Evolutionary conservation across 2,329 filamentous ascomycete species (phyloP).

Genomic region (Hirsutella thompsonii): DNA sequence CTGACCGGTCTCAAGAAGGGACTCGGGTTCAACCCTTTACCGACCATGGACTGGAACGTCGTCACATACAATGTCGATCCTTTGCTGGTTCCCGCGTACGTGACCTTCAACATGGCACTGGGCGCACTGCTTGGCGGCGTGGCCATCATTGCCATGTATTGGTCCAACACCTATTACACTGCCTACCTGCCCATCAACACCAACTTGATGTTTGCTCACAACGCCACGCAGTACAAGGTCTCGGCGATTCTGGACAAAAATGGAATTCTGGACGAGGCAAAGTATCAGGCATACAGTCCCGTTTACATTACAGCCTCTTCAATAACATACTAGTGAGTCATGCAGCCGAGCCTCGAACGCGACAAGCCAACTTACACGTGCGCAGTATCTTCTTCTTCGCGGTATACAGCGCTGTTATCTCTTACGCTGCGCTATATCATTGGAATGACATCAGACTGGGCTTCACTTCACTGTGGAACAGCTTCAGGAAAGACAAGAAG

Average conservation of each 20-base stretch:
- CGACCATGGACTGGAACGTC: constrained; percentile 32
- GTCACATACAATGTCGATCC: constrained; percentile 17
- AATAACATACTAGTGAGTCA: too few relatives aligned
- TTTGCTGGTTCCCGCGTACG: constrained; percentile 24
- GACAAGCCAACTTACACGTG: background rate
- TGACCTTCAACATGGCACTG: constrained; percentile 19
- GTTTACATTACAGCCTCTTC: too few relatives aligned
- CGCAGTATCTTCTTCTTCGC: too few relatives aligned
- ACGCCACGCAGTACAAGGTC: constrained; percentile 24
- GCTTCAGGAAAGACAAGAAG: too few relatives aligned
- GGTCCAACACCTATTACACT: constrained; percentile 19
- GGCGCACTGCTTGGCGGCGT: constrained; percentile 16
- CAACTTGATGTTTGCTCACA: constrained; percentile 25
- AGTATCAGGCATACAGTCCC: constrained; percentile 22
- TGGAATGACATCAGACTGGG: too few relatives aligned
- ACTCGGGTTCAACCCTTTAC: constrained; percentile 25
- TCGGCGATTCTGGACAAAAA: constrained; percentile 16
- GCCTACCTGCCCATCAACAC: constrained; percentile 28
- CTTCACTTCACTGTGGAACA: too few relatives aligned
- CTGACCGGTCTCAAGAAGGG: constrained; percentile 24
- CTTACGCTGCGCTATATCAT: too few relatives aligned
- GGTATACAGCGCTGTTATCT: too few relatives aligned
- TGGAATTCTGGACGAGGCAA: constrained; percentile 21
- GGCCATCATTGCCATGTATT: constrained; percentile 18
- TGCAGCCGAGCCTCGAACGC: too few relatives aligned